Evolutionary conservation across 148 eudicot species (phyloP).

Genomic region (Heliamphora exappendiculata): DNA sequence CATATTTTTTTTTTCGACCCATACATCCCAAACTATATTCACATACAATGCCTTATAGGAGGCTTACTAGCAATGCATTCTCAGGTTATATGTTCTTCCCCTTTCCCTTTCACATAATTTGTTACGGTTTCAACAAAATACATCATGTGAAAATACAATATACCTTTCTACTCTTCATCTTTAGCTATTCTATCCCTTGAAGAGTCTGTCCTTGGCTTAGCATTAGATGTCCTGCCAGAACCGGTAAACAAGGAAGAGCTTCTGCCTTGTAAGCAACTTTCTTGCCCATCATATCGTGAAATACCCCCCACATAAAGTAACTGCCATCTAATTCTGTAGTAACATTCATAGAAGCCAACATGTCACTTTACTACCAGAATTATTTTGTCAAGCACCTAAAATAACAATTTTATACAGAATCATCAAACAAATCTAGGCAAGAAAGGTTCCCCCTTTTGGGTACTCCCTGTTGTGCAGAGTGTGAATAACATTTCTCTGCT

Average conservation of each 20-base stretch:
- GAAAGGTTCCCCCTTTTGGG: too few species aligned
- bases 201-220: neutral
- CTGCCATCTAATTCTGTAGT: neutral
- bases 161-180: neutral
- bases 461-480: too few species aligned
- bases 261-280: neutral
- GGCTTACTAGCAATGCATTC: neutral
- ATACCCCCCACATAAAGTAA: conserved; percentile 9
- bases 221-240: neutral
- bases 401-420: neutral
- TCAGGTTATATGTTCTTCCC: neutral
- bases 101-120: neutral
- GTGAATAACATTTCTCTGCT: too few species aligned
- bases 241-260: neutral
- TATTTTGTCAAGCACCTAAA: neutral
- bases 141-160: neutral
- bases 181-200: neutral
- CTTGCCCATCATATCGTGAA: neutral
- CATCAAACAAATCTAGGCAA: too few species aligned
- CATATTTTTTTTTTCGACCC: neutral
- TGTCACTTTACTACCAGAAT: neutral
- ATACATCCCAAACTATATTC: neutral
- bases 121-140: neutral
- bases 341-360: neutral
- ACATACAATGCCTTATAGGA: neutral